Evolutionary conservation across 768 basidiomycete species (phyloP).

Genomic region (Suillus variegatus): DNA sequence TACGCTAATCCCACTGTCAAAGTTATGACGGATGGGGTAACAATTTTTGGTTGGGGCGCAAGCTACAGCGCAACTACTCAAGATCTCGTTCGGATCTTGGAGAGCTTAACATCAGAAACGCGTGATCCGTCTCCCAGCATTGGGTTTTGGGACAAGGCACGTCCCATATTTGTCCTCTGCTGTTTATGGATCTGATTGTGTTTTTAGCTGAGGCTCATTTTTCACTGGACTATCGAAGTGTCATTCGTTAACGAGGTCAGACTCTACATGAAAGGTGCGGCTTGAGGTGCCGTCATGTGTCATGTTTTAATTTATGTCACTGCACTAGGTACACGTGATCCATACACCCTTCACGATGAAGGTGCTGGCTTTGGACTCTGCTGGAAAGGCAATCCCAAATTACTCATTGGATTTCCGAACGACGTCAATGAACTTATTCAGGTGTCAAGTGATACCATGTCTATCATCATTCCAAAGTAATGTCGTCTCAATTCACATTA

Average conservation of each 20-base stretch:
- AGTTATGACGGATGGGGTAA: constrained; percentile 62
- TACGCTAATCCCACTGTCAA: constrained; percentile 77
- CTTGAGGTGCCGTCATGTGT: background rate
- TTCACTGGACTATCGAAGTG: constrained; percentile 79
- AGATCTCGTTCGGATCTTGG: constrained; percentile 82
- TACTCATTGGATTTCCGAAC: constrained; percentile 72
- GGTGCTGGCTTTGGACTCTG: constrained; percentile 89
- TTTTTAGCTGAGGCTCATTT: constrained; percentile 65
- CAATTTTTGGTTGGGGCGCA: constrained; percentile 85
- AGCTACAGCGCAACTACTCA: constrained; percentile 86
- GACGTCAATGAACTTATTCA: constrained; percentile 78
- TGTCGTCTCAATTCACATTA: background rate
- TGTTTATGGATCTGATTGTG: constrained; percentile 11
- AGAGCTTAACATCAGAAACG: constrained; percentile 75
- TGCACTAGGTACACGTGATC: constrained; percentile 73
- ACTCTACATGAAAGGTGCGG: constrained; percentile 81
- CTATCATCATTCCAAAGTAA: constrained; percentile 85
- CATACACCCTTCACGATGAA: constrained; percentile 62
- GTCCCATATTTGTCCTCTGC: background rate
- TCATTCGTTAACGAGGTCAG: constrained; percentile 73
- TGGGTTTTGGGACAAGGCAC: constrained; percentile 95
- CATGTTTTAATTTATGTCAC: constrained; percentile 1
- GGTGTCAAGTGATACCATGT: constrained; percentile 76
- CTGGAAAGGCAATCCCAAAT: constrained; percentile 75
- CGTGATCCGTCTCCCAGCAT: constrained; percentile 80